A percentile compares a stretch with the other conserved stretches of the same genome.
Evolutionary conservation across 768 basidiomycete species (phyloP).

Genomic region (Trametes cubensis): DNA sequence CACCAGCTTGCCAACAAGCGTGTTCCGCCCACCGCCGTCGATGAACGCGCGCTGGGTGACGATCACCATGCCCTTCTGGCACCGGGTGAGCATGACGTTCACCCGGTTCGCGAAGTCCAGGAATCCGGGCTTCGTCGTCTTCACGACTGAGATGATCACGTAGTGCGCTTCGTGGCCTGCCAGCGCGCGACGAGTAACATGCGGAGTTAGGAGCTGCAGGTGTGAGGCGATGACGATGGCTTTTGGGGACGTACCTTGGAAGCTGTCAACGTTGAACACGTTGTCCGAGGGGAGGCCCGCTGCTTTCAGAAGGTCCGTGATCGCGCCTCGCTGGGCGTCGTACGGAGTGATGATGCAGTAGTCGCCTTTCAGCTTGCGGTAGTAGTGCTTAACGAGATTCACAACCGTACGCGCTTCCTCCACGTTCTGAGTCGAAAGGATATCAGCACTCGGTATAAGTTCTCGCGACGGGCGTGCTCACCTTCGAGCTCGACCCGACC

Average conservation of each 20-base stretch:
- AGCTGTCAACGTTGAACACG: conserved; percentile 59
- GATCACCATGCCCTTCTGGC: conserved; percentile 49
- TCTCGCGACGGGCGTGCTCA: conserved; percentile 25
- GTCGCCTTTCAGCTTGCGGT: conserved; percentile 31
- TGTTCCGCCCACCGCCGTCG: conserved; percentile 29
- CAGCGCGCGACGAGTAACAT: not conserved
- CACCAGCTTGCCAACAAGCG: conserved; percentile 46
- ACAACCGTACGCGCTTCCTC: conserved; percentile 45
- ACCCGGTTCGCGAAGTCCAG: conserved; percentile 45
- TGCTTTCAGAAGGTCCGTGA: conserved; percentile 40
- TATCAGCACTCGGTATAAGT: no score
- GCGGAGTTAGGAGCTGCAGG: no score
- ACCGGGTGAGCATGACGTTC: conserved; percentile 55
- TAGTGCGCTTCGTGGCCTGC: conserved; percentile 56
- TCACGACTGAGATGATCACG: conserved; percentile 52
- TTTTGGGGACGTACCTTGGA: conserved; percentile 45
- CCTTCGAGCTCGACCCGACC: conserved; percentile 48
- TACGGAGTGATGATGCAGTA: conserved; percentile 59
- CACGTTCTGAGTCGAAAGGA: conserved; percentile 38
- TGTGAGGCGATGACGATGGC: no score
- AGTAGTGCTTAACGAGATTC: conserved; percentile 47
- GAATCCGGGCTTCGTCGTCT: conserved; percentile 50
- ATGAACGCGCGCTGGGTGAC: conserved; percentile 49
- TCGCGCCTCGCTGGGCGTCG: conserved; percentile 51
- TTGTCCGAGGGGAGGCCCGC: conserved; percentile 42